Conservation (phyloP, 2,329 filamentous ascomycete species). For the Paecilomyces formosus region DNA sequence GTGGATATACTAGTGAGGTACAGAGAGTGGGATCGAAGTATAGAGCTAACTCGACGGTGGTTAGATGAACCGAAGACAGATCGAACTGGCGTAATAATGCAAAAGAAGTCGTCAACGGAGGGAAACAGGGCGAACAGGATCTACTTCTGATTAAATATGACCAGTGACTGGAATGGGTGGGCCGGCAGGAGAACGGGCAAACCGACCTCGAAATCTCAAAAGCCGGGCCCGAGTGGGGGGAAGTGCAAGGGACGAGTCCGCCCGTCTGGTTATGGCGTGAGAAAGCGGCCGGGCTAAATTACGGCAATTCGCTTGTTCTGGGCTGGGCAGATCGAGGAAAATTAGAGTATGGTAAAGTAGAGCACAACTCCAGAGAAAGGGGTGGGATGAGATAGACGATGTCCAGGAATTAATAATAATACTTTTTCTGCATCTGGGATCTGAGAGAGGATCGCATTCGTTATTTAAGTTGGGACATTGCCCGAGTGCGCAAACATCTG, state of each 20-base stretch:
- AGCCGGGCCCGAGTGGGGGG: slow-evolving; percentile 10
- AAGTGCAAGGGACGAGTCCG: slow-evolving; percentile 7
- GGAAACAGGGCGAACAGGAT: slow-evolving; percentile 1
- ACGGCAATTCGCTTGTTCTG: neutral
- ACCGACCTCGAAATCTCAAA: neutral
- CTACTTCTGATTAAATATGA: neutral
- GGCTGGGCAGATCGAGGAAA: neutral
- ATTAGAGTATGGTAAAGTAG: too few species aligned
- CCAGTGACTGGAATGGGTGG: neutral
- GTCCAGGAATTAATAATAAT: too few species aligned
- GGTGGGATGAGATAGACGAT: neutral
- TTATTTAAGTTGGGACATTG: neutral
- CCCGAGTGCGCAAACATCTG: neutral
- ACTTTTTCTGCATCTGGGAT: neutral
- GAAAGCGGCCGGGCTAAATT: neutral
- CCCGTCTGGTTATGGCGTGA: slow-evolving; percentile 4
- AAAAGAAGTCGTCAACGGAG: neutral
- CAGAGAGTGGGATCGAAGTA: neutral
- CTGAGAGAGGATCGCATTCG: neutral
- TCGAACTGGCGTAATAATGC: neutral
- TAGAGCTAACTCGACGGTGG: neutral
- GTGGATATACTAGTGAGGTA: neutral
- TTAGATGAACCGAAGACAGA: neutral
- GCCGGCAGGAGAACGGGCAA: neutral
- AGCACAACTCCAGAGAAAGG: neutral